Evolutionary conservation across 2,329 filamentous ascomycete genomes (phyloP), one percentile per base, ranked within the genome.

Genomic region (Elsinoe necatrix): DNA sequence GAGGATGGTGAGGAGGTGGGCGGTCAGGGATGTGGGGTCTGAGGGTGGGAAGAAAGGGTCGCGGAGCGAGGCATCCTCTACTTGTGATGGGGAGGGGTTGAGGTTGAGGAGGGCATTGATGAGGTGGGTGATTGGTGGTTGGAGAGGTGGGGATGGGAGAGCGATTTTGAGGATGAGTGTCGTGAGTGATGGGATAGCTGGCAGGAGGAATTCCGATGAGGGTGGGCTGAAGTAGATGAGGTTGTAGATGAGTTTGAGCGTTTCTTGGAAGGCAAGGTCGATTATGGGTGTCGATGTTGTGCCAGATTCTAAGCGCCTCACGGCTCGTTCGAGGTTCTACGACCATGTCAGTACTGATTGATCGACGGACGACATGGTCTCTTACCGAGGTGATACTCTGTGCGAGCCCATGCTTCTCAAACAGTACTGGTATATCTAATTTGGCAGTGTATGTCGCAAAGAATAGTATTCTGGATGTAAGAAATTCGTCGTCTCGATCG

Each of bases 171-270:
- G 70, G 14, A 97, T 75, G 16, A 96, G 79, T 43, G 81, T 80
- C 57, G 91, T 75, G 25, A 97, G 80, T 58, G 83, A 77, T 9
- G 83, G 79, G 41, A 95, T 78, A 2, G 85, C 82, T 20, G 80
- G 73, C 1, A 82, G 82, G 66, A 96, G 95, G 0, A 76, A 72
- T 0, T 75, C 68, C 3, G 74, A 71, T 23, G 85, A 77, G 41
- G 84, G 77, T 3, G 83, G 81, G 64, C 85, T 86, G 65, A 84
- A 83, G 64, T 91, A 84, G 1, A 86, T 87, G 55, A 95, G 77
- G 69, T 96, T 96, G 77, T 95, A 97, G 54, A 95, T 73, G 39
- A 97, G 77, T 66, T 95, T 96, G 51, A 93, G 74, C 0, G 87
- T 92, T 69, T 97, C 92, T 7, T 78, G 78, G 35, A 97, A 77